Base-by-base conservation (phyloP, 2,329 filamentous ascomycete genomes). In the Pseudogymnoascus sp. region DNA sequence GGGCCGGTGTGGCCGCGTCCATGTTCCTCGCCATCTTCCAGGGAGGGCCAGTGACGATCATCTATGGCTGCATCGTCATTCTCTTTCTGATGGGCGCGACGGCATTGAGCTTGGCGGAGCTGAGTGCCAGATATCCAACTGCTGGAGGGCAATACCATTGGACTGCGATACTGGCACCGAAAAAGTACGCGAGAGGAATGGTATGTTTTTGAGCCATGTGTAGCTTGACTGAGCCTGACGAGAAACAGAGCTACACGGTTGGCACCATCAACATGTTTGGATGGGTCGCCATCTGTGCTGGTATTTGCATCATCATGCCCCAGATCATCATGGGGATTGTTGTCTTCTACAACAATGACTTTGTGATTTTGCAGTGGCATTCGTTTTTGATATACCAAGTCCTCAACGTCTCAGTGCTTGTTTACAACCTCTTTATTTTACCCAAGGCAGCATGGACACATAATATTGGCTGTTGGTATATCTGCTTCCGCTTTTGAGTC, bases 61-160 rank as follows among this genome's bases (percentile, higher is more conserved):
- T 55, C 28, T 55, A 55, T 55, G 49, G 49, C 28, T 55, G 49
- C 9, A 55, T 55, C 16, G 49, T 55, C n/a, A 55, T 55, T 14
- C 49, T 55, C n/a, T 55, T 55, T 33, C 28, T 55, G 28, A 55
- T 55, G 49, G 49, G 49, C 16, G 28, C 49, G 5, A 55, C 49
- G 9, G 49, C 49, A 6, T 14, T 55, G 28, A 55, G 49, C 14
- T 28, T 55, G 49, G 49, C 49, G 5, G 49, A 55, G 28, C 28
- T 55, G 28, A 55, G 49, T 33, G 45, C 31, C 4, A 31, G 45
- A 16, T 58, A 62, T 59, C 62, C 62, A 31, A 61, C 38, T 5
- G 74, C 80, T 0, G 83, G 82, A 41, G 83, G 83, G 7, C 81
- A 86, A 69, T 85, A 85, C 65, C 81, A 84, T 67, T 84, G 81